These are phyloP conservation scores for Parasitella parasitica DNA, from an alignment of 371 early-diverging fungal species.

Conservation along the genomic window DNA sequence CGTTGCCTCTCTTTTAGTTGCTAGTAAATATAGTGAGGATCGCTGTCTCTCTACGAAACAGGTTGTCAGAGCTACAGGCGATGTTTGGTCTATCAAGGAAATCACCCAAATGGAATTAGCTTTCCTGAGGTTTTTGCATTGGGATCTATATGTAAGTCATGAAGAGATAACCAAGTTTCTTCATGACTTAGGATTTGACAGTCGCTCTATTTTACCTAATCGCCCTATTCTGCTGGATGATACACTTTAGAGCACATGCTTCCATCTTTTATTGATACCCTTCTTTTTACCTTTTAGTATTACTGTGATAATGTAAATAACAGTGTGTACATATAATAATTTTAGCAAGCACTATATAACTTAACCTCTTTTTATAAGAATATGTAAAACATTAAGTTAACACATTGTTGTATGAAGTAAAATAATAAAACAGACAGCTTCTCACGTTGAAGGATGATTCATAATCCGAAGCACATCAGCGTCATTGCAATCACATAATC, in stretches of 20 bases:
- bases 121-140: constrained; percentile 44
- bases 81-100: constrained; percentile 55
- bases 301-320: neutral
- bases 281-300: neutral
- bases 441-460: neutral
- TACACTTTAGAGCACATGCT: neutral
- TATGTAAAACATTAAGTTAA: neutral
- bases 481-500: neutral
- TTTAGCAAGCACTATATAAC: neutral
- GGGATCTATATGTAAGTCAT: constrained; percentile 42
- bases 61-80: constrained; percentile 49
- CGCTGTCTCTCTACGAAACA: constrained; percentile 43
- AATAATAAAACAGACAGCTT: neutral
- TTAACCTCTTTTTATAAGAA: neutral
- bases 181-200: constrained; percentile 27
- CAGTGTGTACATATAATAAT: neutral
- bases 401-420: neutral
- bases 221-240: constrained; percentile 12
- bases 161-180: constrained; percentile 41
- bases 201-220: constrained; percentile 18
- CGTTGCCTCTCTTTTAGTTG: constrained; percentile 46
- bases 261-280: constrained; percentile 7
- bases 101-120: constrained; percentile 54
- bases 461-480: neutral
- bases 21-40: constrained; percentile 51